Evolutionary conservation across 164 flowering plant species (phyloP).

Genomic region (Stephania yunnanensis): DNA sequence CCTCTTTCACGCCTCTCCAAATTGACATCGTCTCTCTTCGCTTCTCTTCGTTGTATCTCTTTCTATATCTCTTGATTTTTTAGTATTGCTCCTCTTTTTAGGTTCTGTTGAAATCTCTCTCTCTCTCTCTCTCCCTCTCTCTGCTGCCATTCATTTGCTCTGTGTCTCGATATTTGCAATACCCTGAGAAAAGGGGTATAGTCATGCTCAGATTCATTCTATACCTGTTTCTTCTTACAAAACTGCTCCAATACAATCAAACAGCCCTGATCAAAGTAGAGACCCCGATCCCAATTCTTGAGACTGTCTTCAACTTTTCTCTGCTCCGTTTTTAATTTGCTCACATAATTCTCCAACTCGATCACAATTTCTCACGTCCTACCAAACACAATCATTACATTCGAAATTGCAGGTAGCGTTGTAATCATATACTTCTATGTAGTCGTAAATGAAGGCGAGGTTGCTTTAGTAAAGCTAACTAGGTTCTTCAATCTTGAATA

Average conservation of each 20-base stretch:
- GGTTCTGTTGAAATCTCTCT: too few relatives aligned
- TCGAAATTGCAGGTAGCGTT: conserved; percentile 70
- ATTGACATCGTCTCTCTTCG: too few relatives aligned
- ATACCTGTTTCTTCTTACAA: conserved; percentile 54
- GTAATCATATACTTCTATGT: conserved; percentile 69
- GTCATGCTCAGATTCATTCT: conserved; percentile 83
- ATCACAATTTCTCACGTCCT: conserved; percentile 91
- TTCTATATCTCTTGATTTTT: too few relatives aligned
- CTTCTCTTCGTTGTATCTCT: too few relatives aligned
- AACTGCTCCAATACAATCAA: conserved; percentile 82
- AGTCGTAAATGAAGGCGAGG: conserved; percentile 38
- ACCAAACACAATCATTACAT: conserved; percentile 85
- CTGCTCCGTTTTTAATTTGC: conserved; percentile 74
- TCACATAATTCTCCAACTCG: conserved; percentile 78
- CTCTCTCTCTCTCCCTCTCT: too few relatives aligned
- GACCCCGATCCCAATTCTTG: conserved; percentile 63
- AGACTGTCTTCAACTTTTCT: conserved; percentile 52
- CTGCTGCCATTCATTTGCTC: conserved; percentile 44
- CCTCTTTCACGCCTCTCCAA: too few relatives aligned
- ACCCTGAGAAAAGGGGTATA: conserved; percentile 67
- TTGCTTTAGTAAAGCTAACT: too few relatives aligned
- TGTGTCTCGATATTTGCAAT: conserved; percentile 55
- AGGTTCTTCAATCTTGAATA: too few relatives aligned
- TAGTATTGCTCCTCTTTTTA: too few relatives aligned
- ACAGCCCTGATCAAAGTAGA: conserved; percentile 63